A percentile compares a stretch with the other conserved stretches of the same genome.
phyloP scores from a whole-genome alignment of 805 yeast species.

The Wickerhamiella australiensis region DNA sequence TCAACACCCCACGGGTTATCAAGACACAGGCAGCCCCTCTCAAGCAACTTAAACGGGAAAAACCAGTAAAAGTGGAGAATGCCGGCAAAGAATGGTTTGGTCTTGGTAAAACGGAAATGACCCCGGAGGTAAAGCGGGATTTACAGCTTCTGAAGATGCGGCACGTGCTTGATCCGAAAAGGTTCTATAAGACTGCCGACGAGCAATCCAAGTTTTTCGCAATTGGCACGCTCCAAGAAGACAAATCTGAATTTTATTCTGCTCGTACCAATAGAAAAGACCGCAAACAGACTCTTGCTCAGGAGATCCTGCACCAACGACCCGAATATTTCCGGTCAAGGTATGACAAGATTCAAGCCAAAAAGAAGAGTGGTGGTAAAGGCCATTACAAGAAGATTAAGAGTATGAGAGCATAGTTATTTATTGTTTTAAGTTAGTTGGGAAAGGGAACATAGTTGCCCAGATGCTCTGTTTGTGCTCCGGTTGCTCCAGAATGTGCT shows the following conservation, averaged over 20 bases:
- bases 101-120: conserved; percentile 63
- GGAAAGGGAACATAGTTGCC: no score
- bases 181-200: conserved; percentile 88
- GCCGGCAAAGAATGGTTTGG: conserved; percentile 67
- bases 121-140: conserved; percentile 64
- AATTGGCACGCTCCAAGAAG: conserved; percentile 78
- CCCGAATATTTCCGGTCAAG: conserved; percentile 75
- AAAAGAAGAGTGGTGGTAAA: conserved; percentile 53
- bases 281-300: conserved; percentile 67
- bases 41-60: conserved; percentile 24
- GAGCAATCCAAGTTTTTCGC: conserved; percentile 65
- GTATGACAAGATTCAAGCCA: conserved; percentile 64
- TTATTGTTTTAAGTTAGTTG: neutral
- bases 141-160: conserved; percentile 69
- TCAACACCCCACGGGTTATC: conserved; percentile 3
- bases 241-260: conserved; percentile 64
- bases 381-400: conserved; percentile 51
- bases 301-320: conserved; percentile 51
- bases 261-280: conserved; percentile 55
- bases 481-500: no score
- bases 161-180: conserved; percentile 85
- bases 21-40: conserved; percentile 2
- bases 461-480: no score
- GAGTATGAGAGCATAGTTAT: conserved; percentile 36
- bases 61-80: conserved; percentile 24